Evolutionary conservation across 805 yeast species (phyloP), one percentile per base, ranked within the genome.

Genomic region (Saccharomycopsis fibuligera): DNA sequence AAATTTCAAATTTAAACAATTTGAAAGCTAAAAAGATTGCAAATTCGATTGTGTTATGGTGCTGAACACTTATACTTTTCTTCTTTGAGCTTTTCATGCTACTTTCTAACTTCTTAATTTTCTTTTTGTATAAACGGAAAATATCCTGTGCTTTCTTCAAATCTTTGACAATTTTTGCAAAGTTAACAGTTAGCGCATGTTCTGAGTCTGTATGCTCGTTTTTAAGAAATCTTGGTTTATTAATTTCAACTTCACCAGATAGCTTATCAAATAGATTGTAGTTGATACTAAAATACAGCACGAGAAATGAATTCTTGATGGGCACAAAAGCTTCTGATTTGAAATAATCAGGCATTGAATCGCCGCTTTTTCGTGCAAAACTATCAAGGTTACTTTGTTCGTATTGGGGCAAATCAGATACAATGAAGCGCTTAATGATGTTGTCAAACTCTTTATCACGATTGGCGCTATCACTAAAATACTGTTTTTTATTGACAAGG

Each of bases 401-500:
- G 6, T 33, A 17, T 17, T 10, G n/a, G 17, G 6, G 8, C 6
- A 33, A n/a, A 19, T 21, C 25, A 5, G 25, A 17, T 6, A 19
- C 41, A 22, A 9, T 23, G 16, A 38, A 38, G 8, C 41, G 8
- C 41, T 8, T 10, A 12, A 21, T n/a, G 9, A 25, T 25, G 14
- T 45, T 23, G 17, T 21, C 36, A 4, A 19, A 21, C n/a, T 39
- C 37, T 45, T 30, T 24, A 8, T 6, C 24, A 3, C n/a, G 38
- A 65, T 59, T 29, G 57, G 46, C 6, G 49, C 47, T n/a, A 46
- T 27, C 5, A 30, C 24, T 14, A 30, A 58, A 55, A 12, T 58
- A 51, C 5, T 47, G 31, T 6, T 46, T 50, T 19, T 45, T 53
- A 2, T 44, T 43, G 1, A 50, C 30, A 14, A 60, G 31, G 51